Base-by-base conservation (phyloP, 176 grass and related monocot species). In the Puccinellia tenuiflora region DNA sequence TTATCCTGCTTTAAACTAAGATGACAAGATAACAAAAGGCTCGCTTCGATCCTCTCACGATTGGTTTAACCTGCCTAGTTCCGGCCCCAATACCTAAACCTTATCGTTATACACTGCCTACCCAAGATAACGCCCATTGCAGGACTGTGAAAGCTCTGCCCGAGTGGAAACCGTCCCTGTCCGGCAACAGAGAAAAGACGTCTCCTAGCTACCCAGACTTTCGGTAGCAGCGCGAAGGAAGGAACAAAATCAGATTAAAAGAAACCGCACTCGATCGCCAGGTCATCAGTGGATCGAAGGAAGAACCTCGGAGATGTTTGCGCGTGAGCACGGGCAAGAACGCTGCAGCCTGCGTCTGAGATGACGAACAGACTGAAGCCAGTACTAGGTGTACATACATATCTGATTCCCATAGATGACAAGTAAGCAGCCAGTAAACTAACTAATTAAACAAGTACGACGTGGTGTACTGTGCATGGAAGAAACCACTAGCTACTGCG, bases 331-430 rank as follows among this genome's bases (percentile, higher is more conserved):
- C n/a, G 10, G 46, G 5, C 43, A 62, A 79, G 64, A 68, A 84
- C 81, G 47, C 35, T 29, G 21, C 21, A 57, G 9, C 14, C 39
- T 40, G 39, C 6, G 39, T 6, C 46, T 20, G 39, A 46, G 21
- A 20, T 46, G 20, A 80, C 78, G 29, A 81, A 55, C 47, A 74
- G 18, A 48, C 39, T 68, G 17, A 56, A 59, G n/a, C 52, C 15
- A 28, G 8, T 18, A 56, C 66, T 65, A 25, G n/a, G n/a, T 31
- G 56, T 77, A 28, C 60, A 29, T 81, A 66, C 46, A 72, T 46
- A 80, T 76, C 77, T 24, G 61, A 50, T 81, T 48, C 53, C 38
- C 17, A 50, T 68, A 85, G 68, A 85, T 85, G 64, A 35, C 68
- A 62, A 71, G 21, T 40, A n/a, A 46, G 75, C 42, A 62, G 47